Base-by-base conservation (phyloP, 345 rosid genomes). In the Brassica rapa region DNA sequence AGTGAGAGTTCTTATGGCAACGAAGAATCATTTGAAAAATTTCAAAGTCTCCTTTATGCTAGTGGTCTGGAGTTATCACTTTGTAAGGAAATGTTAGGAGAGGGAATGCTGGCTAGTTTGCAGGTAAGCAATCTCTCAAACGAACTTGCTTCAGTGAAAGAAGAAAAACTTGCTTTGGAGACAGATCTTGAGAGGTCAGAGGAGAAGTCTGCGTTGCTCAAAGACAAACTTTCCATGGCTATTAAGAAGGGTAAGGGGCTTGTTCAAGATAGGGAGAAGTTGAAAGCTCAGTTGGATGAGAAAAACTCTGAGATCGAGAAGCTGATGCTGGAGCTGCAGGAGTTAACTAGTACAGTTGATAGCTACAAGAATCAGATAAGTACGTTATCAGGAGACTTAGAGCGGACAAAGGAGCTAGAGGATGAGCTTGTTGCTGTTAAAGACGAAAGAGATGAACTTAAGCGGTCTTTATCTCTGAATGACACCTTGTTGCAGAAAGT, bases 241-340 rank as follows among this genome's bases (percentile, higher is more conserved):
- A 89, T 92, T 73, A 94, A 92, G 90, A 94, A 92, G 86, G 97
- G 97, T 30, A 92, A 94, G 88, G 95, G 95, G 56, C 79, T 92
- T 79, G 87, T 92, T 70, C 96, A 92, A 84, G 98, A 94, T 82
- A 85, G 87, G 60, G 92, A 92, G 77, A 88, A 89, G 76, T 72
- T 87, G 59, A 94, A 90, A 82, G 73, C 75, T 71, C 84, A 82
- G 68, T 61, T 90, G 64, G 95, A 88, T 70, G 96, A 90, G 78
- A 94, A 86, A 81, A 89, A 82, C 56, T 75, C 86, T 57, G 91
- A 87, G 76, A 87, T 85, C 61, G 86, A 87, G 83, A 90, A 89
- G 77, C 74, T 89, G 79, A 88, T 78, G 83, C 83, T 82, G 23
- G 87, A 87, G 71, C 74, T 90, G 74, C 89, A 88, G 83, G 79